Conservation (phyloP, 257 asterid species). For the Nicotiana knightiana region DNA sequence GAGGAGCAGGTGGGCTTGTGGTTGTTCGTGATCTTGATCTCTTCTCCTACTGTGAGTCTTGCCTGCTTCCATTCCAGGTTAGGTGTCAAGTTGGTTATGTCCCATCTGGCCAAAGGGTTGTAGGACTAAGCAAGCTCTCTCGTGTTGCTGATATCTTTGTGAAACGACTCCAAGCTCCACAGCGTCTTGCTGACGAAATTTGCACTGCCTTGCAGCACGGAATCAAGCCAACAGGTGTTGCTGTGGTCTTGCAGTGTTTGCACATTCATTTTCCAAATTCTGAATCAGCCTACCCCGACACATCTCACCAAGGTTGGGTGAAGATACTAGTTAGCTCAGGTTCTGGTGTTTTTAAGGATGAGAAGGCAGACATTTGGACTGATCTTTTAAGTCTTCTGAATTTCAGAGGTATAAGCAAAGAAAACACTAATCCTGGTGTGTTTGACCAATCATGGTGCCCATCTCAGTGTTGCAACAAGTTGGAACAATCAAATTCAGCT, state of each 20-base stretch:
- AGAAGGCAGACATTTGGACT: constrained; percentile 47
- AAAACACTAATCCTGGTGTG: constrained; percentile 2
- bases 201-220: constrained; percentile 60
- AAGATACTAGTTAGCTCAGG: constrained; percentile 49
- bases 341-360: constrained; percentile 61
- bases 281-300: constrained; percentile 32
- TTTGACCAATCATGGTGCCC: constrained; percentile 68
- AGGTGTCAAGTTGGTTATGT: constrained; percentile 84
- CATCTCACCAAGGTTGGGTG: constrained; percentile 37
- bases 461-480: constrained; percentile 23
- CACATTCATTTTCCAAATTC: constrained; percentile 62
- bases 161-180: constrained; percentile 84
- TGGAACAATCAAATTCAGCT: constrained; percentile 27
- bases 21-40: constrained; percentile 82
- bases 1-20: constrained; percentile 89
- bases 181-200: constrained; percentile 60
- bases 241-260: constrained; percentile 62
- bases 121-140: constrained; percentile 88
- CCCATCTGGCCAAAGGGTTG: constrained; percentile 68
- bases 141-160: constrained; percentile 79
- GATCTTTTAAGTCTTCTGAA: constrained; percentile 64
- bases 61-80: constrained; percentile 88
- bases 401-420: constrained; percentile 37
- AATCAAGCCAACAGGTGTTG: constrained; percentile 78
- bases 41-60: constrained; percentile 83